phyloP scores from a whole-genome alignment of 257 asterid genomes.

The Penstemon davidsonii region DNA sequence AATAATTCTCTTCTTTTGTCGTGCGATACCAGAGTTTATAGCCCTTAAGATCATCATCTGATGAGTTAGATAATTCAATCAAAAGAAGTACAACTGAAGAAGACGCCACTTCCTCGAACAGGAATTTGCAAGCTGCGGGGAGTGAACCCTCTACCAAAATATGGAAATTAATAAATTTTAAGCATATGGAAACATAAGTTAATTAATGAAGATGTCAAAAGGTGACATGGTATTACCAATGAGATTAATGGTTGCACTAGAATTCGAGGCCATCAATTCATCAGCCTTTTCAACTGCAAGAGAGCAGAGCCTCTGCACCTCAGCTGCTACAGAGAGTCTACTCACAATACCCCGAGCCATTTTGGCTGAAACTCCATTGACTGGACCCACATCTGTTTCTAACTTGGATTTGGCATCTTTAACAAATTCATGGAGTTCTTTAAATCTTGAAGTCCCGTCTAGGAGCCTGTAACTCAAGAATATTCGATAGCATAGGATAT shows the following conservation, averaged over 20 bases:
- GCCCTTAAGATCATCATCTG: constrained; percentile 58
- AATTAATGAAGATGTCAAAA: constrained; percentile 25
- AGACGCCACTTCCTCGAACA: constrained; percentile 73
- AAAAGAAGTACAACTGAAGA: constrained; percentile 68
- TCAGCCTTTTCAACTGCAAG: constrained; percentile 80
- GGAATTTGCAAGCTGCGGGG: constrained; percentile 87
- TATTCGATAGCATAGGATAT: constrained; percentile 72
- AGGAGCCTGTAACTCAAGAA: constrained; percentile 77
- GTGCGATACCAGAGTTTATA: constrained; percentile 88
- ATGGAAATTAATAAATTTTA: constrained; percentile 21
- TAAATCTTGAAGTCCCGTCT: constrained; percentile 74
- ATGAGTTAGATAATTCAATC: constrained; percentile 56
- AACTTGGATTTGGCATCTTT: constrained; percentile 74
- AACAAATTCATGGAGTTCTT: constrained; percentile 71
- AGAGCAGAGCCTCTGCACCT: constrained; percentile 75
- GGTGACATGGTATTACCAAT: constrained; percentile 42
- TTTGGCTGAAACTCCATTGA: constrained; percentile 68
- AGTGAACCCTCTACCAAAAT: constrained; percentile 65
- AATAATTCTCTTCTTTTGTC: constrained; percentile 64
- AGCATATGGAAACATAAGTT: constrained; percentile 15
- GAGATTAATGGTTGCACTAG: constrained; percentile 36
- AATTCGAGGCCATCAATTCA: constrained; percentile 51
- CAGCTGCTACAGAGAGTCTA: constrained; percentile 64
- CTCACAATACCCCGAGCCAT: constrained; percentile 77
- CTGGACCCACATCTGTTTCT: constrained; percentile 78